phyloP scores from a whole-genome alignment of 2,329 filamentous ascomycete species.

The Trichoderma atrobrunneum region DNA sequence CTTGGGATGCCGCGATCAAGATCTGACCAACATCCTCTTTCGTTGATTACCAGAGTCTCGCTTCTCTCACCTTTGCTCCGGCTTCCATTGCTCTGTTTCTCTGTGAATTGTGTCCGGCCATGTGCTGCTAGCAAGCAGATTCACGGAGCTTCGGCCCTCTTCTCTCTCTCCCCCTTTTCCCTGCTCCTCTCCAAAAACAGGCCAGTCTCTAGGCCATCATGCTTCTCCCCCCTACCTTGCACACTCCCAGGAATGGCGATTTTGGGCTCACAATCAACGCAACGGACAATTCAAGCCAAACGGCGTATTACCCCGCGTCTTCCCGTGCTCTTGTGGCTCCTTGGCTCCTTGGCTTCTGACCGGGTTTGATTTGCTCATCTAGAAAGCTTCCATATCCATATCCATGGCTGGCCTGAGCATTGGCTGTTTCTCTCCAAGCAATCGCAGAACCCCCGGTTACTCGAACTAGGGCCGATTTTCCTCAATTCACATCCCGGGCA shows the following conservation, averaged over 20 bases:
- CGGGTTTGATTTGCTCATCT: slow-evolving; percentile 6
- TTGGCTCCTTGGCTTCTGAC: background rate
- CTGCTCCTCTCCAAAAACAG: background rate
- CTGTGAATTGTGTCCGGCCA: background rate
- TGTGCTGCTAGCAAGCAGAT: background rate
- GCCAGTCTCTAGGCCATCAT: background rate
- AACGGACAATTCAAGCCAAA: background rate
- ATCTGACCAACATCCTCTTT: background rate
- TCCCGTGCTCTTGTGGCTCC: background rate
- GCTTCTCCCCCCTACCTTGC: background rate
- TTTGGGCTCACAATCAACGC: background rate
- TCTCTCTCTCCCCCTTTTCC: background rate
- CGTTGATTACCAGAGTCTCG: background rate
- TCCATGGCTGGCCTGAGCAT: background rate
- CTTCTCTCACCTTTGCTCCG: background rate
- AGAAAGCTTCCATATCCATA: slow-evolving; percentile 4
- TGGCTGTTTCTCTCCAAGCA: background rate
- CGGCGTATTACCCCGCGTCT: slow-evolving; percentile 15
- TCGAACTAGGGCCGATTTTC: background rate
- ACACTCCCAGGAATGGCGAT: background rate
- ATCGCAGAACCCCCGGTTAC: slow-evolving; percentile 2
- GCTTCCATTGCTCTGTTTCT: background rate
- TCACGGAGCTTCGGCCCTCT: background rate
- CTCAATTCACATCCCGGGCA: background rate
- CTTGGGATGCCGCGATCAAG: background rate